phyloP scores from a whole-genome alignment of 495 filamentous ascomycete species.

The Evansstolkia leycettana region DNA sequence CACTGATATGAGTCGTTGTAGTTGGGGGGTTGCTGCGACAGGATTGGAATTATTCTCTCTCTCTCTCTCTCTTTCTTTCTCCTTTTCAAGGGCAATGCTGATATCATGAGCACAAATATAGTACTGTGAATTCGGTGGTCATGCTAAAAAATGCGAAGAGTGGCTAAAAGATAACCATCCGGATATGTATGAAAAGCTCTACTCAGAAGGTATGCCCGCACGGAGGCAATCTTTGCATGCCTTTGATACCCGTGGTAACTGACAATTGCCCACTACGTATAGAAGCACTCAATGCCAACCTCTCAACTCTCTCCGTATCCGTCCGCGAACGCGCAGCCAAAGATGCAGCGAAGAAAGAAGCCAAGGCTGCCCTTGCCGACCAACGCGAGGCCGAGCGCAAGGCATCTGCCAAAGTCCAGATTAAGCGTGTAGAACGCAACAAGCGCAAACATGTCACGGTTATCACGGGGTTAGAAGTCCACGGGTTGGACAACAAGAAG shows the following conservation, averaged over 20 bases:
- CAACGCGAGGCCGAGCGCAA: slow-evolving; percentile 64
- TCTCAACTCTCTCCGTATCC: slow-evolving; percentile 73
- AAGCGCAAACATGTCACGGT: slow-evolving; percentile 95
- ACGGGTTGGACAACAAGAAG: slow-evolving; percentile 89
- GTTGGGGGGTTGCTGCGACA: no score
- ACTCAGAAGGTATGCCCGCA: slow-evolving; percentile 76
- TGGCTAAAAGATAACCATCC: slow-evolving; percentile 75
- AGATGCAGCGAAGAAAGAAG: slow-evolving; percentile 88
- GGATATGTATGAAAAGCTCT: slow-evolving; percentile 61
- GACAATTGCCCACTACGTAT: slow-evolving; percentile 2
- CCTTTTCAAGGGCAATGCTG: not conserved
- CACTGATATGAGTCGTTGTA: no score
- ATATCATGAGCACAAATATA: slow-evolving; percentile 25
- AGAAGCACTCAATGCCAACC: slow-evolving; percentile 75
- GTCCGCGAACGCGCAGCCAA: slow-evolving; percentile 87
- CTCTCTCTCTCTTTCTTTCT: not conserved
- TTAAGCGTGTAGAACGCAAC: slow-evolving; percentile 95
- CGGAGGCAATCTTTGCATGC: no score
- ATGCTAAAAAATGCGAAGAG: slow-evolving; percentile 94
- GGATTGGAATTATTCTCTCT: no score
- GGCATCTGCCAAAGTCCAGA: slow-evolving; percentile 67
- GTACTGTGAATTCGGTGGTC: slow-evolving; percentile 98
- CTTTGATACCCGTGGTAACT: no score
- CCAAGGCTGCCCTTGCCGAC: slow-evolving; percentile 77
- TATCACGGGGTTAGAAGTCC: slow-evolving; percentile 76